A percentile compares a stretch with the other conserved stretches of the same genome.
phyloP scores from a whole-genome alignment of 73 alveolate genomes.

The Tetrahymena malaccensis region DNA sequence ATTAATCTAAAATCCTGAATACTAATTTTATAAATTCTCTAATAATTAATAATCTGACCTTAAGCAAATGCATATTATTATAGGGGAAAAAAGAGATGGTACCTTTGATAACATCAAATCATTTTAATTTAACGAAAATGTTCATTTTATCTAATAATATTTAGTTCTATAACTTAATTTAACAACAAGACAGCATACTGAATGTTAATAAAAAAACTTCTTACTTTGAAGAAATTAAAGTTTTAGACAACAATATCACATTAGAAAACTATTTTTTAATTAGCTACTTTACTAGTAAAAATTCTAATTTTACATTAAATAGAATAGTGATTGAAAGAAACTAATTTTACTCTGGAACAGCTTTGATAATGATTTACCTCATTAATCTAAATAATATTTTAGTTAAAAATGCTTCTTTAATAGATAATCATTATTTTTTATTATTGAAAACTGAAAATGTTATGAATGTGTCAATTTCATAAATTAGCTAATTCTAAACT shows the following conservation, averaged over 20 bases:
- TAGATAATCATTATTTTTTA: neutral
- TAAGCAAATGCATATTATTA: neutral
- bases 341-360: neutral
- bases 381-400: no score
- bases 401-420: neutral
- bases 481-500: neutral
- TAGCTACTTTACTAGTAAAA: no score
- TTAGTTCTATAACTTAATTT: neutral
- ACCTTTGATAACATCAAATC: neutral
- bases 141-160: neutral
- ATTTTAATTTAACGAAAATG: neutral
- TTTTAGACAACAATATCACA: neutral
- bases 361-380: neutral
- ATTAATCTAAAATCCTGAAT: neutral
- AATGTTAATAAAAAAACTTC: neutral
- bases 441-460: neutral
- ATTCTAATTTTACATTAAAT: neutral
- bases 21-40: neutral
- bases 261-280: neutral
- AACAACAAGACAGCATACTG: neutral
- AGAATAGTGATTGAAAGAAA: no score
- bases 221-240: neutral
- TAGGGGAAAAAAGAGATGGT: neutral
- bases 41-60: neutral
- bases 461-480: neutral